Evolutionary conservation across 2,329 filamentous ascomycete species (phyloP).

Genomic region (Rhinocladiella mackenziei): DNA sequence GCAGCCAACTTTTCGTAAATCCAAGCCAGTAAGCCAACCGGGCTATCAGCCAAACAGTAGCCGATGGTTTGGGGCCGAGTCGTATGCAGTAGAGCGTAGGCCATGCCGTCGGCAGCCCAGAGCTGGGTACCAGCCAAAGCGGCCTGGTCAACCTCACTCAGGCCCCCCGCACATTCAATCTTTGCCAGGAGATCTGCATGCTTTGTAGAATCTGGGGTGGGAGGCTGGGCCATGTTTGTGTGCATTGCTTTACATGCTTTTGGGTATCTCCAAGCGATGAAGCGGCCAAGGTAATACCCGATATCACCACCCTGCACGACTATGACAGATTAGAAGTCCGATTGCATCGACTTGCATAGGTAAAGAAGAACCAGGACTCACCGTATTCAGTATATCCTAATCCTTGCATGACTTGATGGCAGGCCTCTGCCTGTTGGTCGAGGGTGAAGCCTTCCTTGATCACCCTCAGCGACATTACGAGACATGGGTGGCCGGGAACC

Average conservation of each 20-base stretch:
- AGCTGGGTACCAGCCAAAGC: neutral
- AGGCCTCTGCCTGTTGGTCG: slow-evolving; percentile 59
- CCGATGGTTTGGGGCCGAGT: slow-evolving; percentile 1
- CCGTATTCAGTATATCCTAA: slow-evolving; percentile 60
- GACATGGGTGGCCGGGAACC: too few relatives aligned
- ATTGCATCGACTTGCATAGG: neutral
- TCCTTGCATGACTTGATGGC: slow-evolving; percentile 64
- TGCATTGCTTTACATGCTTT: neutral
- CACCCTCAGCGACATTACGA: too few relatives aligned
- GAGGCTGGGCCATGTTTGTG: neutral
- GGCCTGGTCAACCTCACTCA: neutral
- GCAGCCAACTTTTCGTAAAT: neutral
- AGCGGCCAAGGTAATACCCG: neutral
- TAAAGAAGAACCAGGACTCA: neutral
- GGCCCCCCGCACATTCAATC: neutral
- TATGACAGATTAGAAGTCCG: neutral
- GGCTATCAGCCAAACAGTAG: neutral
- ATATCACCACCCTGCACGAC: neutral
- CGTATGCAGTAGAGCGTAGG: neutral
- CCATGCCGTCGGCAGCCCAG: neutral
- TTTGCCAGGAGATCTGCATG: neutral
- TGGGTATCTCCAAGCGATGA: neutral
- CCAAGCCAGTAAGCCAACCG: neutral
- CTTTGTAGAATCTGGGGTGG: neutral
- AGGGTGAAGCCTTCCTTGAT: slow-evolving; percentile 51